Conservation (phyloP, 2,329 filamentous ascomycete species). For the Chaetothyriales sp. region DNA sequence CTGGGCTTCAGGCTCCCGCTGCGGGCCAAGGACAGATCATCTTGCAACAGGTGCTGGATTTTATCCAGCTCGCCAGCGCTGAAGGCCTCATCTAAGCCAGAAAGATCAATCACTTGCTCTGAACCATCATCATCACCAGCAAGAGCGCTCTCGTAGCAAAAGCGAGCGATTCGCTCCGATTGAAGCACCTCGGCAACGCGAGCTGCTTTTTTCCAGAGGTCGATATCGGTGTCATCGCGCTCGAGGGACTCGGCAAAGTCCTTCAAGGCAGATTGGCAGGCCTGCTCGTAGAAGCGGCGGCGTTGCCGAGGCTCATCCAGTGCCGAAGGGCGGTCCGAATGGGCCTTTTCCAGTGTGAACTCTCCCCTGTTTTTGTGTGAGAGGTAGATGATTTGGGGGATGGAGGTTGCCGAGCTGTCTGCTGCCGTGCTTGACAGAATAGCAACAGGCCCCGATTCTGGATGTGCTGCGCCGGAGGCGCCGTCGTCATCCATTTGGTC, state of each 20-base stretch:
- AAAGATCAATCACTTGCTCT: slow-evolving; percentile 40
- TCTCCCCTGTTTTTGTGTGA: slow-evolving; percentile 94
- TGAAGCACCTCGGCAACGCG: slow-evolving; percentile 44
- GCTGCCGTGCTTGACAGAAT: slow-evolving; percentile 45
- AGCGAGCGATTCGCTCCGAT: slow-evolving; percentile 46
- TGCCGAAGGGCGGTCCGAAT: slow-evolving; percentile 22
- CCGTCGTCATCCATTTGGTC: slow-evolving; percentile 35
- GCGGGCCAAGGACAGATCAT: slow-evolving; percentile 42
- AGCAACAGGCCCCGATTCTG: slow-evolving; percentile 18
- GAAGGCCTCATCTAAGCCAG: slow-evolving; percentile 44
- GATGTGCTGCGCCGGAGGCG: slow-evolving; percentile 4
- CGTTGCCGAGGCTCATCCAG: slow-evolving; percentile 53
- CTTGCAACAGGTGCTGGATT: slow-evolving; percentile 38
- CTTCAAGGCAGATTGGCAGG: slow-evolving; percentile 32
- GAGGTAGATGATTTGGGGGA: slow-evolving; percentile 81
- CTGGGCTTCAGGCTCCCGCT: slow-evolving; percentile 37
- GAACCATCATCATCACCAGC: slow-evolving; percentile 47
- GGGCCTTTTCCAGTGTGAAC: slow-evolving; percentile 34
- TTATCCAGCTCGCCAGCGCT: slow-evolving; percentile 38
- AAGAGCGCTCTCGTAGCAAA: slow-evolving; percentile 50
- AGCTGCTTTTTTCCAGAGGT: slow-evolving; percentile 49
- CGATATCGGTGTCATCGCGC: slow-evolving; percentile 50
- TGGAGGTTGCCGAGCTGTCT: slow-evolving; percentile 63
- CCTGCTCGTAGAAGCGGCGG: slow-evolving; percentile 18
- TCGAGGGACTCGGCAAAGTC: slow-evolving; percentile 50